Conservation (phyloP, 169 alveolate species). For the Eimeria nieschulzi region DNA sequence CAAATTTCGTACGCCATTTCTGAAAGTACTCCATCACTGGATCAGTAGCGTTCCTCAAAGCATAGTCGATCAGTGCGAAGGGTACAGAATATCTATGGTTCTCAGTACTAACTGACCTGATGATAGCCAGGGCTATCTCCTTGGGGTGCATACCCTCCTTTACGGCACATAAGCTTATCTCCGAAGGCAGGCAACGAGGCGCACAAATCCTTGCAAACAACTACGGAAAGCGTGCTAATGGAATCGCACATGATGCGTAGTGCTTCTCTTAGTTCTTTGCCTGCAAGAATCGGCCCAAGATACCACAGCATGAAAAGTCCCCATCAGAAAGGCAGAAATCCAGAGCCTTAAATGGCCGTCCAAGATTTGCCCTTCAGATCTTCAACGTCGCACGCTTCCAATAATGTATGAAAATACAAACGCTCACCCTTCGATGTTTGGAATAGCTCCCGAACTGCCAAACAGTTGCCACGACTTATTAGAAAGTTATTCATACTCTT, state of each 20-base stretch:
- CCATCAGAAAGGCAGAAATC: background rate
- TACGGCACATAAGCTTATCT: conserved; percentile 19
- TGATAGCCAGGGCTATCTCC: conserved; percentile 22
- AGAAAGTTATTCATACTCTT: conserved; percentile 42
- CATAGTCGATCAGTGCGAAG: background rate
- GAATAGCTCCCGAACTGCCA: conserved; percentile 55
- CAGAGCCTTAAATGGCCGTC: too few relatives aligned
- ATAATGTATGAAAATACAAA: background rate
- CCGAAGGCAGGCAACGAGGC: conserved; percentile 14
- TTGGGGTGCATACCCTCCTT: conserved; percentile 22
- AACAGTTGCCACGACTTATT: conserved; percentile 33
- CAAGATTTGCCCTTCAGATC: too few relatives aligned
- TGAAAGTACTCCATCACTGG: too few relatives aligned
- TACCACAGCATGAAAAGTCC: too few relatives aligned
- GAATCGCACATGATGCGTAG: conserved; percentile 12
- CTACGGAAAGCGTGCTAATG: conserved; percentile 25
- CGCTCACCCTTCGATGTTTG: conserved; percentile 1
- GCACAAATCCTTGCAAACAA: conserved; percentile 6
- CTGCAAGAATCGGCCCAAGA: background rate
- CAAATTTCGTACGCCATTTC: too few relatives aligned
- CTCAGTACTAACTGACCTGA: too few relatives aligned
- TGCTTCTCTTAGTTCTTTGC: conserved; percentile 32
- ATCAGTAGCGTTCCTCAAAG: background rate
- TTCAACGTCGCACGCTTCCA: too few relatives aligned
- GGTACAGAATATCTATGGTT: too few relatives aligned